Conservation (phyloP, 2,329 filamentous ascomycete genomes). For the Blastomyces emzantsi region DNA sequence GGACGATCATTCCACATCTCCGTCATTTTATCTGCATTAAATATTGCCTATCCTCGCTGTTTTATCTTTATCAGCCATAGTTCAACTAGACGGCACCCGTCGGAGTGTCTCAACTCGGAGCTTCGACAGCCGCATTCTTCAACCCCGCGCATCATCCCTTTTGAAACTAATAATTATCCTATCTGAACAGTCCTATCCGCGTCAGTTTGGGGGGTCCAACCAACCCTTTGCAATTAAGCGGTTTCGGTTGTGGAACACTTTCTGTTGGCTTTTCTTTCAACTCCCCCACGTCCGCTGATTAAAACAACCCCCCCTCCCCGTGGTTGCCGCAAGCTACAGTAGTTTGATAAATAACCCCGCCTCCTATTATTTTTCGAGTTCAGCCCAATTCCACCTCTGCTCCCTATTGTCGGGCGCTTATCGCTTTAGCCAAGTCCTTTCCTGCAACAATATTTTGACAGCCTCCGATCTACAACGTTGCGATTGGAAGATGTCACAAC, state of each 20-base stretch:
- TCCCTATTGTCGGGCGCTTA: not conserved
- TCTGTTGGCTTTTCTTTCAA: not conserved
- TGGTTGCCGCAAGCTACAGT: no score
- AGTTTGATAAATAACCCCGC: not conserved
- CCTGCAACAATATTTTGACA: not conserved
- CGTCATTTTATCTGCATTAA: not conserved
- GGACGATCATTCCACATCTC: conserved; percentile 1
- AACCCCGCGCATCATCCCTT: not conserved
- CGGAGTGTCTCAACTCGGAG: not conserved
- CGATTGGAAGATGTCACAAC: conserved; percentile 4
- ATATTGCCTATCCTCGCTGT: not conserved
- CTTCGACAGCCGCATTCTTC: not conserved
- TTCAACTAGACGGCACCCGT: not conserved
- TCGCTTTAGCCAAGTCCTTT: not conserved
- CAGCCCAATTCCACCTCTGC: not conserved
- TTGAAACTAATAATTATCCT: not conserved
- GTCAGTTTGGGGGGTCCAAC: not conserved
- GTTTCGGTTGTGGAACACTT: not conserved
- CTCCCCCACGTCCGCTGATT: not conserved
- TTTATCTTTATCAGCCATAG: not conserved
- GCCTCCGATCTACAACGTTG: not conserved
- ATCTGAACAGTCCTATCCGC: not conserved
- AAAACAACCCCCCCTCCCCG: no score
- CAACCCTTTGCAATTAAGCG: not conserved
- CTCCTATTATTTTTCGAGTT: no score